These are phyloP conservation scores for Protomyces inundatus DNA, from an alignment of 1,139 yeast species.

Conservation along the genomic window DNA sequence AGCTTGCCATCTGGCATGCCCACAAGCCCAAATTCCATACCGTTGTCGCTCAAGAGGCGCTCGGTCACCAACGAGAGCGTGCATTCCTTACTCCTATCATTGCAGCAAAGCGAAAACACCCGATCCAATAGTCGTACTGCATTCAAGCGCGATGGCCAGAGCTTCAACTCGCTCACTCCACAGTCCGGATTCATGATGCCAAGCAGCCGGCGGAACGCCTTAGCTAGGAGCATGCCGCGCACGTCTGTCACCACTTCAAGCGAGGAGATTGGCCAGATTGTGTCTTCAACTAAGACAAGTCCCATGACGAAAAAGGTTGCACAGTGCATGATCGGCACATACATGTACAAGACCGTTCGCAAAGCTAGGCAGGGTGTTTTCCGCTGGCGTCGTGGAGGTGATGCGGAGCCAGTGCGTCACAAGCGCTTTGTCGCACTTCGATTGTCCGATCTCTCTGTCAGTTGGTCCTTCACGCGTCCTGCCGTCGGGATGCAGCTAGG, in stretches of 20 bases:
- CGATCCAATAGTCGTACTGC: no score
- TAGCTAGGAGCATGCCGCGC: not conserved
- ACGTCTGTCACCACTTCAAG: not conserved
- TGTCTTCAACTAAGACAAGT: not conserved
- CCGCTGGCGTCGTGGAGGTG: not conserved
- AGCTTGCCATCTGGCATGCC: no score
- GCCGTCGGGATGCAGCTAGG: slow-evolving; percentile 10
- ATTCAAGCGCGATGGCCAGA: no score
- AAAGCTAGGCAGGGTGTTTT: not conserved
- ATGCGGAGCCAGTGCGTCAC: not conserved
- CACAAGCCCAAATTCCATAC: not conserved
- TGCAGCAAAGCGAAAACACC: no score
- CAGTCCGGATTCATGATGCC: not conserved
- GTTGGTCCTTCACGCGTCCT: slow-evolving; percentile 16
- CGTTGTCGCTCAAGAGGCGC: not conserved
- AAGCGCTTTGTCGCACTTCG: slow-evolving; percentile 12
- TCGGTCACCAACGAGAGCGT: not conserved
- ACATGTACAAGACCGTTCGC: slow-evolving; percentile 15
- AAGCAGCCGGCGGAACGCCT: not conserved
- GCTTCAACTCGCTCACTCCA: not conserved
- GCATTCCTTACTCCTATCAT: not conserved
- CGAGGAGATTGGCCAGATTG: not conserved
- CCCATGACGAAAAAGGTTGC: not conserved
- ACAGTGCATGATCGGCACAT: slow-evolving; percentile 11
- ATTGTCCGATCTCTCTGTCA: not conserved